Base-by-base conservation (phyloP, 75 land plant genomes). In the Chamaecyparis obtusa region DNA sequence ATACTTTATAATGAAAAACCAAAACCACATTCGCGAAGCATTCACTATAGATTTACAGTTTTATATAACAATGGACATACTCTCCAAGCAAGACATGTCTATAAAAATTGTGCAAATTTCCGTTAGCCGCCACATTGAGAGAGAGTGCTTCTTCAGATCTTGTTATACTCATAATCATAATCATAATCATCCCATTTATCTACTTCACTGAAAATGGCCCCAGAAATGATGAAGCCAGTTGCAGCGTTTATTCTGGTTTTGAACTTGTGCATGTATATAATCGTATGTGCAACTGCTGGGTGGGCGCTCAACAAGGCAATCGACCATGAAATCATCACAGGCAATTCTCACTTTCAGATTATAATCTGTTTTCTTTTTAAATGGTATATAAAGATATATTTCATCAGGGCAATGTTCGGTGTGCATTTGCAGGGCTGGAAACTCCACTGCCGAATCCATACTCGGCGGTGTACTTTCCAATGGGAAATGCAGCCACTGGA, bases 401-500 rank as follows among this genome's bases (percentile, higher is more conserved):
- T 49, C 21, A 19, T 17, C 0, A 67, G 16, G 2, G 7, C 35
- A 30, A n/a, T 27, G 75, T n/a, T n/a, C 30, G 75, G 9, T 32
- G 64, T 7, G 14, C 11, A 49, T 6, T 8, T 48, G 79, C 90
- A 94, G 95, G 94, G 13, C 76, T 91, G 35, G 93, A 32, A 3
- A 80, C 88, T 0, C 49, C 64, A 0, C 91, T 94, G 0, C 95
- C 95, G 0, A 89, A 93, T 43, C 91, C 89, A 44, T 93, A 92
- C 84, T 87, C 90, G n/a, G 93, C 95, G 3, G 87, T 94, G 43
- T 90, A 88, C 82, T 92, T 91, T 75, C 90, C 94, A 4, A 93
- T 93, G 89, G 97, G 97, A 39, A 94, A 96, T 74, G 88, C 87
- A 11, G 97, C 95, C 55, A 96, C 96, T 37, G 93, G 93, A 24